Percentiles rank a stretch among this genome's conserved stretches.
phyloP scores from a whole-genome alignment of 2,329 filamentous ascomycete genomes.

The Fusarium caatingaense region DNA sequence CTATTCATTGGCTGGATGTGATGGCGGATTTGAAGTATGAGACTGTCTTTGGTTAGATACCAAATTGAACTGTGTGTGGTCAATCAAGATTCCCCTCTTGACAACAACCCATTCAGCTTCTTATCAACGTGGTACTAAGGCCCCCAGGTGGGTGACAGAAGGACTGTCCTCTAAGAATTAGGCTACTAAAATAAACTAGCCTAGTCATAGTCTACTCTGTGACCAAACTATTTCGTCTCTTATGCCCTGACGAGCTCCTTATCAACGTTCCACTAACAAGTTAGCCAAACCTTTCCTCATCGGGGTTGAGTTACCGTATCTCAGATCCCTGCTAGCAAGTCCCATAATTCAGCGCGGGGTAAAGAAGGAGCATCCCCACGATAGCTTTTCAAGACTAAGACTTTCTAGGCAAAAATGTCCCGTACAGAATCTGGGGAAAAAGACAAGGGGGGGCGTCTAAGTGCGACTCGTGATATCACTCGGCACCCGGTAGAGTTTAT shows the following conservation, averaged over 20 bases:
- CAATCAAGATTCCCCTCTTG: constrained; percentile 11
- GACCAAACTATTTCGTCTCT: neutral
- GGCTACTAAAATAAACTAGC: neutral
- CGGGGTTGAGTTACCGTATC: constrained; percentile 32
- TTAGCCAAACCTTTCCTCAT: constrained; percentile 22
- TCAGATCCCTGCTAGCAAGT: neutral
- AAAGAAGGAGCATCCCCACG: neutral
- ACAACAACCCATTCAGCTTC: constrained; percentile 2
- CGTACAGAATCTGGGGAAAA: constrained; percentile 30
- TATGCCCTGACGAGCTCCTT: neutral
- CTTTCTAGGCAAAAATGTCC: constrained; percentile 35
- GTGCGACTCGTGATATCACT: constrained; percentile 19
- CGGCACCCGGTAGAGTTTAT: constrained; percentile 8
- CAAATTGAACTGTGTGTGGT: neutral
- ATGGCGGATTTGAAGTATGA: constrained; percentile 32
- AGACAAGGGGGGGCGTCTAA: neutral
- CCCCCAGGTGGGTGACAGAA: neutral
- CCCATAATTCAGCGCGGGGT: constrained; percentile 21
- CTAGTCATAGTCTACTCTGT: constrained; percentile 20
- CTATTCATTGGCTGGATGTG: constrained; percentile 27
- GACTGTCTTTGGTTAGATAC: constrained; percentile 32
- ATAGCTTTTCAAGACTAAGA: constrained; percentile 23
- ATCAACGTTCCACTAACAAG: neutral
- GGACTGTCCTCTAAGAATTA: neutral
- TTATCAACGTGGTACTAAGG: neutral